Conservation (phyloP, 176 grass and related monocot genomes). For the Thalia dealbata region DNA sequence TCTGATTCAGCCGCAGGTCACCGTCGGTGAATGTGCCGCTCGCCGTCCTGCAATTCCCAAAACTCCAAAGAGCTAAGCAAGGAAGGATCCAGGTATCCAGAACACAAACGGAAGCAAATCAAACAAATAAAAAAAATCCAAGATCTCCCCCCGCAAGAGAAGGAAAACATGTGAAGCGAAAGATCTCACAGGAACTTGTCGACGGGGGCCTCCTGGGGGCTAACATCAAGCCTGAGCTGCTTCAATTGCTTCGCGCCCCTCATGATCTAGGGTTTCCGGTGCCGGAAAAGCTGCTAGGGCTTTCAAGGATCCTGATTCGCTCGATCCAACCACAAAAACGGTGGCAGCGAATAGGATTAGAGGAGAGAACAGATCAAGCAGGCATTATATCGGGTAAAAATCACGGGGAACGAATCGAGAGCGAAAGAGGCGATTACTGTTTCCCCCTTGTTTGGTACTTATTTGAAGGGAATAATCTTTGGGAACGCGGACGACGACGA, state of each 20-base stretch:
- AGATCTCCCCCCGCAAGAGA: not conserved
- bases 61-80: constrained; percentile 3
- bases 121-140: not conserved
- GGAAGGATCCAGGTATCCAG: not conserved
- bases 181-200: constrained; percentile 65
- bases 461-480: not conserved
- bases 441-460: not conserved
- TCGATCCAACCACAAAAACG: not conserved
- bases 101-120: not conserved
- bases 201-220: constrained; percentile 54
- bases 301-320: constrained; percentile 11
- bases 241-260: constrained; percentile 51
- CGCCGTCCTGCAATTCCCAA: constrained; percentile 53
- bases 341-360: not conserved
- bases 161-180: not conserved
- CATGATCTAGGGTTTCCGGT: constrained; percentile 34
- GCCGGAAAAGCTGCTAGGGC: constrained; percentile 16
- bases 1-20: constrained; percentile 75
- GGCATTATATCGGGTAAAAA: no score
- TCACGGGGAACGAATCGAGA: not conserved
- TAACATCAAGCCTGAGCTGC: constrained; percentile 66
- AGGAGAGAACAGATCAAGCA: not conserved
- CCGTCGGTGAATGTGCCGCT: constrained; percentile 95
- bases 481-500: not conserved
- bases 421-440: not conserved